Evolutionary conservation across 2,329 filamentous ascomycete species (phyloP), one percentile per base, ranked within the genome.

Genomic region (Aspergillus costaricaensis): DNA sequence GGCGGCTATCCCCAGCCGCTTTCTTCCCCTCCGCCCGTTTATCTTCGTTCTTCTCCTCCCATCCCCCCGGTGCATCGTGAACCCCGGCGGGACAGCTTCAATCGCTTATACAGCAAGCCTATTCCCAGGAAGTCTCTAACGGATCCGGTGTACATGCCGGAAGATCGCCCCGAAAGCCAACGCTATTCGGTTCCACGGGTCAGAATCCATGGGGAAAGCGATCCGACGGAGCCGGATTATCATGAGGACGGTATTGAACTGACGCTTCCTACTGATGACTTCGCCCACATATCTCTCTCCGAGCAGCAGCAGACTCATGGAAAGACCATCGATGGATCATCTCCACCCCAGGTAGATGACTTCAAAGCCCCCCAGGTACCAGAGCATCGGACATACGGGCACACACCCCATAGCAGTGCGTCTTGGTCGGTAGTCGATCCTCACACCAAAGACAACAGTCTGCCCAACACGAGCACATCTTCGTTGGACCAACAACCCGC

Each of bases 1-100:
- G 61, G 53, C 51, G 63, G 62, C 38, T 67, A 69, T 52, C 68
- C 62, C 44, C 70, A 70, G 38, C 70, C 75, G 52, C 67, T 76
- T 39, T 74, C 78, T 39, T 75, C 77, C 68, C 78, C 78, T 62
- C 73, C 77, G n/a, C 75, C 77, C 27, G 77, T 77, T 62, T 79
- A 80, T 65, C 70, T 79, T 62, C 70, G 73, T 63, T 73, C 76
- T 52, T 74, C 76, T 57, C 70, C 74, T 62, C 70, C 74, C 38
- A 65, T 70, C 41, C 65, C 68, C 51, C 55, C 67, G 52, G 65
- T 60, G 15, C 62, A 50, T 27, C 65, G 66, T 58, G 68, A 65
- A 61, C 64, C 64, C 15, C 70, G 71, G 53, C 69, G 67, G 55
- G 66, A 67, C 41, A 67, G 65, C 17, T 65, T 69, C 3, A 60